Evolutionary conservation across 805 yeast genomes (phyloP).

Genomic region (Zygoascus biomembranicola): DNA sequence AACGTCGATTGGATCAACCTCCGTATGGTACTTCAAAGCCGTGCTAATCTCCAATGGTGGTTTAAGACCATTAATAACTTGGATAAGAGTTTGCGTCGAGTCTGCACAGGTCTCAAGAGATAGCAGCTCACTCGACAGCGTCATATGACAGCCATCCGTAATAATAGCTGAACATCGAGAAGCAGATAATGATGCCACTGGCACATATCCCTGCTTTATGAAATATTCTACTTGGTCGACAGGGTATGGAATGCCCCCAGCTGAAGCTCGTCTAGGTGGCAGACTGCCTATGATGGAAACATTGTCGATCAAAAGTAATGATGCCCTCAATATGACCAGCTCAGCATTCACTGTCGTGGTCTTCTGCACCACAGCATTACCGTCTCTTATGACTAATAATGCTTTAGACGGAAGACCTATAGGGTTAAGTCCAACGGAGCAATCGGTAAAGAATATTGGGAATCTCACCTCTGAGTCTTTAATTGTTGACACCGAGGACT

Average conservation of each 20-base stretch:
- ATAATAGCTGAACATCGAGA: constrained; percentile 12
- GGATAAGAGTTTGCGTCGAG: constrained; percentile 64
- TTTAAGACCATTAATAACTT: constrained; percentile 61
- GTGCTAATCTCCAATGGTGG: constrained; percentile 52
- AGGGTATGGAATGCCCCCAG: not conserved
- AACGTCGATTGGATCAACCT: constrained; percentile 29
- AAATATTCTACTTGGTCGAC: constrained; percentile 32
- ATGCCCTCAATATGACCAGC: constrained; percentile 41
- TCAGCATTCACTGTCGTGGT: constrained; percentile 31
- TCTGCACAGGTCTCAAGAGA: constrained; percentile 56
- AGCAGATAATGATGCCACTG: constrained; percentile 38
- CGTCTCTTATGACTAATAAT: constrained; percentile 43
- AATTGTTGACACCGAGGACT: constrained; percentile 11
- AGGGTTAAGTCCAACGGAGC: constrained; percentile 58
- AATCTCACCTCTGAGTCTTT: constrained; percentile 10
- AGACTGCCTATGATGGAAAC: constrained; percentile 17
- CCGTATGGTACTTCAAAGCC: constrained; percentile 47
- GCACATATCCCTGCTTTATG: constrained; percentile 42
- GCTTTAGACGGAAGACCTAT: constrained; percentile 49
- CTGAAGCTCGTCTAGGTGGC: not conserved
- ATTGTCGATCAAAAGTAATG: constrained; percentile 61
- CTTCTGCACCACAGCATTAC: constrained; percentile 42
- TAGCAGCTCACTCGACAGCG: constrained; percentile 13
- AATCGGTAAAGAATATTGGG: constrained; percentile 35
- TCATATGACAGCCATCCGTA: constrained; percentile 26